Base-by-base conservation (phyloP, 1,284 basidiomycete genomes). In the Ganoderma lucidum region DNA sequence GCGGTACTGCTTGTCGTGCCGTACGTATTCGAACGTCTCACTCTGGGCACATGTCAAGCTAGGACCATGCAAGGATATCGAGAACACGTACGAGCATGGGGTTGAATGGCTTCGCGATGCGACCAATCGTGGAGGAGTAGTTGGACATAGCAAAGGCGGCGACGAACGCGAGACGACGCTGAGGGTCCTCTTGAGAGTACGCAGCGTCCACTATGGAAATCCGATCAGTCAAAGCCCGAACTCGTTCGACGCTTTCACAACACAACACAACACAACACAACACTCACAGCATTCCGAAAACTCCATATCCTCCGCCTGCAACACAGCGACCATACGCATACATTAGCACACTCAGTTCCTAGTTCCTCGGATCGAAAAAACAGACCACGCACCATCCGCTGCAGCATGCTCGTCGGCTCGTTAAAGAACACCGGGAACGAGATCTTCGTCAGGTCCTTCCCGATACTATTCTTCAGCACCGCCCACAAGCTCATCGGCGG, bases 131-230 rank as follows among this genome's bases (percentile, higher is more conserved):
- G 37, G 95, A 96, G 14, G 95, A 96, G 82, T 99, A 99, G 83
- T 99, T 99, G 53, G 94, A 96, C 95, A 98, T 98, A 2, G 96
- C 97, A 80, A 99, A 99, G 0, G 96, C 97, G 14, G 94, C 96
- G 3, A 99, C 96, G 77, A 93, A 99, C 0, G 96, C 96, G 68
- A 98, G 90, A 8, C 97, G 90, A 68, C 91, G 89, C 61, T 93
- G 87, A 6, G 95, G 90, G 77, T 98, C 95, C 44, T 81, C 78
- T 77, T 97, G 94, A 63, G 84, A 83, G 1, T 90, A 89, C 14
- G 97, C 97, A 3, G 92, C 90, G 77, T 97, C 96, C 74, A 97
- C 93, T 95, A 63, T 51, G 44, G 65, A 44, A 64, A 55, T 51
- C 56, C 64, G 65, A 0, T 62, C 17, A 39, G 19, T 28, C 23